Base-by-base conservation (phyloP, 306 rosid genomes). In the Biancaea sappan region DNA sequence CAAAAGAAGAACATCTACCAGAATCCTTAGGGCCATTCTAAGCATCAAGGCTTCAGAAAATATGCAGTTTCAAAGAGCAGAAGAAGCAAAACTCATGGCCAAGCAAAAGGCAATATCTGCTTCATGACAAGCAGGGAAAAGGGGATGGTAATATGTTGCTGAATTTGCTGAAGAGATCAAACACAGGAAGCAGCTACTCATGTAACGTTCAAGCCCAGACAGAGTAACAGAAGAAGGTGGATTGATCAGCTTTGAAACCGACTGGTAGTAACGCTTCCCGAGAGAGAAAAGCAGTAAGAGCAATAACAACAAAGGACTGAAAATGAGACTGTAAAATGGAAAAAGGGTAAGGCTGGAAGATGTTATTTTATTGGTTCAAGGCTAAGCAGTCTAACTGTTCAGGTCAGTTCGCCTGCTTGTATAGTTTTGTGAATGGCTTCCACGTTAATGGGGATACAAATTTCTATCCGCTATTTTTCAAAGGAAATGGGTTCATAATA, bases 401-500 rank as follows among this genome's bases (percentile, higher is more conserved):
- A 63, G 77, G 41, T 66, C 60, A 62, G 41, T 46, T 12, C 56
- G 5, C 8, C 58, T 79, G 78, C 82, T 72, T 53, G 78, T 64
- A 48, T 48, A 72, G 53, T 79, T n/a, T n/a, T 22, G 44, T 65
- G 51, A 54, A 31, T 43, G 68, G 62, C 59, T 41, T 62, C 72
- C 53, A 29, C 34, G 22, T 46, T 38, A 40, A 54, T 53, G 19
- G 65, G 22, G 14, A 71, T 57, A 67, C 9, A 57, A 43, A 57
- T 57, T 66, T 37, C 34, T 43, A 46, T 35, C 47, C 14, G 11
- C 41, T 54, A 34, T 29, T 43, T 68, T 68, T 50, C 31, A 15
- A 32, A 28, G 41, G 41, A 32, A 22, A n/a, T 44, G 31, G 9
- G 34, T 25, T 58, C 51, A 56, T 57, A 32, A 35, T 29, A 4